Percentiles rank a stretch among this genome's conserved stretches.
Conservation (phyloP, 2,329 filamentous ascomycete genomes). For the Phyllosticta capitalensis region DNA sequence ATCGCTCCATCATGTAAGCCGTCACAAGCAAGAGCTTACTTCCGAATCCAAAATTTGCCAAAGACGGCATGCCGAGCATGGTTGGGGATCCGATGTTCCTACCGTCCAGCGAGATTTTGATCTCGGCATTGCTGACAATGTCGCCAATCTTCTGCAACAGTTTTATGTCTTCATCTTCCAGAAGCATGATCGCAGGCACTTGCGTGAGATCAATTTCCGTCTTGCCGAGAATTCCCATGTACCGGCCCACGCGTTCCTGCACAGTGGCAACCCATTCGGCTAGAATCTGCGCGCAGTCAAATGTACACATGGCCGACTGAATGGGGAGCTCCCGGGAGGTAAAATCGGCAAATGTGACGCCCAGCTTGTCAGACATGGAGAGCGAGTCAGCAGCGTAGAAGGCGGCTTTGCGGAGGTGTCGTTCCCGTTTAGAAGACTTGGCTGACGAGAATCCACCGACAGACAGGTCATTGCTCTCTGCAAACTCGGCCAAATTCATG, state of each 20-base stretch:
- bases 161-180: constrained; percentile 87
- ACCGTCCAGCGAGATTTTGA: constrained; percentile 59
- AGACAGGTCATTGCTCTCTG: constrained; percentile 21
- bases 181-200: constrained; percentile 77
- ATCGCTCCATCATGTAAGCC: constrained; percentile 78
- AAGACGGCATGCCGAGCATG: constrained; percentile 43
- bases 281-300: constrained; percentile 88
- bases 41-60: constrained; percentile 60
- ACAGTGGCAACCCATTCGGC: constrained; percentile 91
- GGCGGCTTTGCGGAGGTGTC: constrained; percentile 84
- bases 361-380: constrained; percentile 76
- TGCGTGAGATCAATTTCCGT: constrained; percentile 70
- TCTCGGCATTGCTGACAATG: constrained; percentile 65
- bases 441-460: constrained; percentile 15
- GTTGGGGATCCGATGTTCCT: constrained; percentile 27
- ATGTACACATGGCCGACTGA: constrained; percentile 83
- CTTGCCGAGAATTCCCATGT: constrained; percentile 76
- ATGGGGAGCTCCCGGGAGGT: constrained; percentile 77
- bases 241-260: constrained; percentile 86
- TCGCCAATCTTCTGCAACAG: constrained; percentile 73
- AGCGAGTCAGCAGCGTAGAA: constrained; percentile 91
- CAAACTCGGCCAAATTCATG: constrained; percentile 5
- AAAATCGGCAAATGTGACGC: constrained; percentile 75
- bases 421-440: constrained; percentile 65
- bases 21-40: constrained; percentile 77